phyloP scores from a whole-genome alignment of 805 yeast species.

The Wickerhamiella brachini region DNA sequence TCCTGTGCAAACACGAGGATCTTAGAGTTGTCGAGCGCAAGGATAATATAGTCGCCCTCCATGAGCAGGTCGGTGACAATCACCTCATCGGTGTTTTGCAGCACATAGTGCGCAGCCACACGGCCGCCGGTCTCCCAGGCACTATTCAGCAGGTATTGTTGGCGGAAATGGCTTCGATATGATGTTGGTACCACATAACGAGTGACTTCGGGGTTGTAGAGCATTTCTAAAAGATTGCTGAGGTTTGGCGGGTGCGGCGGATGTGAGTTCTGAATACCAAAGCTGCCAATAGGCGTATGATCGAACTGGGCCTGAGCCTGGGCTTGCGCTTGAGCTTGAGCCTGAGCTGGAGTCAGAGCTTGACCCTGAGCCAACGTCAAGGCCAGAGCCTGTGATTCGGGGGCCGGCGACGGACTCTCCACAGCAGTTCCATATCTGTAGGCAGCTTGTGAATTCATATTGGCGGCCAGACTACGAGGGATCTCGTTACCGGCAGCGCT shows the following conservation, averaged over 20 bases:
- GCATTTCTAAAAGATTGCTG: constrained; percentile 20
- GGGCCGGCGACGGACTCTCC: constrained; percentile 6
- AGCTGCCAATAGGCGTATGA: background rate
- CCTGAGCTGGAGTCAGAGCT: background rate
- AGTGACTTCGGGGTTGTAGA: constrained; percentile 23
- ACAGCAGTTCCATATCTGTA: constrained; percentile 7
- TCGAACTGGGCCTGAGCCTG: background rate
- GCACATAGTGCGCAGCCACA: constrained; percentile 28
- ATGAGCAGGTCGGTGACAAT: constrained; percentile 29
- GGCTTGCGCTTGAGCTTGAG: background rate
- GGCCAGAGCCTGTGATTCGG: background rate
- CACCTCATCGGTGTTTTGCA: constrained; percentile 20
- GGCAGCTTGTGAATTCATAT: background rate
- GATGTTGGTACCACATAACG: constrained; percentile 21
- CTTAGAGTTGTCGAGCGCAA: constrained; percentile 32
- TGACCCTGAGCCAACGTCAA: background rate
- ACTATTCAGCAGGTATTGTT: constrained; percentile 26
- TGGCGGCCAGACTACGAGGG: background rate
- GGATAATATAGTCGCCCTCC: constrained; percentile 26
- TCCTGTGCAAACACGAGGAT: constrained; percentile 29
- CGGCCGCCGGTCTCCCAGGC: constrained; percentile 31
- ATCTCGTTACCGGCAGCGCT: constrained; percentile 23
- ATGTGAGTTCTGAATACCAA: background rate
- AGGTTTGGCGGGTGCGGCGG: constrained; percentile 1
- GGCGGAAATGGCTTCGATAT: constrained; percentile 28